Evolutionary conservation across 2,329 filamentous ascomycete genomes (phyloP).

Genomic region (Neurospora sp.): DNA sequence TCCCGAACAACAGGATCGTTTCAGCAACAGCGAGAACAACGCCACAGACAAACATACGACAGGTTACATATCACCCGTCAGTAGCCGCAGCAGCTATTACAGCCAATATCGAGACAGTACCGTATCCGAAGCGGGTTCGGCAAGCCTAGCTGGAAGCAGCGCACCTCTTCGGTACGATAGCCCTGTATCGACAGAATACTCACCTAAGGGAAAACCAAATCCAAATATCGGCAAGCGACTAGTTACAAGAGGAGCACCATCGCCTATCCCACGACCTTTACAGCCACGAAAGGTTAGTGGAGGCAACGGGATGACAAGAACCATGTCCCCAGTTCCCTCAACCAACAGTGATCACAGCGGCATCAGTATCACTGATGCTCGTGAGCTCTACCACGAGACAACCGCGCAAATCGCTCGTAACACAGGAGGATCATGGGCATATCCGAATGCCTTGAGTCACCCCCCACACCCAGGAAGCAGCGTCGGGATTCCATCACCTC

Average conservation of each 20-base stretch:
- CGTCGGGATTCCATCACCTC: not conserved
- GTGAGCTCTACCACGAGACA: conserved; percentile 9
- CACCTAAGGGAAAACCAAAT: not conserved
- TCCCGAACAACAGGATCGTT: conserved; percentile 6
- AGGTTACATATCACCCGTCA: conserved; percentile 12
- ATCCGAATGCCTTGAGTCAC: not conserved
- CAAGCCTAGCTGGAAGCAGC: not conserved
- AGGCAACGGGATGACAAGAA: not conserved
- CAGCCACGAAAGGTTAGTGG: not conserved
- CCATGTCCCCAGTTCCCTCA: not conserved
- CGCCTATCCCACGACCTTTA: not conserved
- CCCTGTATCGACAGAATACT: not conserved
- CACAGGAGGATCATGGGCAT: not conserved
- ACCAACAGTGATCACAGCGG: not conserved
- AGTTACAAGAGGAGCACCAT: not conserved
- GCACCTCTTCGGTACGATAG: not conserved
- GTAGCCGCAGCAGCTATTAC: conserved; percentile 11
- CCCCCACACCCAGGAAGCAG: not conserved
- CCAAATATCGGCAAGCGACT: not conserved
- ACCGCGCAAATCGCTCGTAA: conserved; percentile 5
- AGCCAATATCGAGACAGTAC: conserved; percentile 9
- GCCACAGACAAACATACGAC: not conserved
- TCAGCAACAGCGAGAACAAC: not conserved
- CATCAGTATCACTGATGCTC: not conserved
- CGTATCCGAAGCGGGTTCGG: conserved; percentile 12